Base-by-base conservation (phyloP, 148 eudicot species). In the Vaccinium darrowii region DNA sequence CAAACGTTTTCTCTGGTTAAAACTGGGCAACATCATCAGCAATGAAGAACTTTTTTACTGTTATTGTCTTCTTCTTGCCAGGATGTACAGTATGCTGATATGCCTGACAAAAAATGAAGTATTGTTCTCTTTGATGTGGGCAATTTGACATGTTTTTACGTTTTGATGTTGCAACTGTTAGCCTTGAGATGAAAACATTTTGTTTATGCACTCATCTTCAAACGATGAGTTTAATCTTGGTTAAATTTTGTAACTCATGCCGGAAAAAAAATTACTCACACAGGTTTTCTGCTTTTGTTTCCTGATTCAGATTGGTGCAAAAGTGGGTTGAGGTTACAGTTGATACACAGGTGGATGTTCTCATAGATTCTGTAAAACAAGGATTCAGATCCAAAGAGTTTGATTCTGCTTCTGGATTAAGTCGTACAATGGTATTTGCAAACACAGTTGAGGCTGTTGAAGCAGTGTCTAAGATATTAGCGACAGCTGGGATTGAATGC, bases 371-470 rank as follows among this genome's bases (percentile, higher is more conserved):
- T 71, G 90, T 96, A 25, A 93, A 87, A 65, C 88, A 89, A 75
- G 88, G 90, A 60, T 72, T 85, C 21, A 90, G 80, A 72, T 62
- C 83, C 56, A 79, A 69, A 77, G 62, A 54, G 9, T 23, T 49
- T 30, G 87, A 85, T 89, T 83, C 92, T 43, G 85, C 25, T 78
- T 27, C 82, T 84, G 86, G 83, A 54, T 27, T 91, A 84, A 82
- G 84, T 74, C 91, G 97, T 83, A 96, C 97, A 71, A 92, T 96
- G 97, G 94, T 96, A 75, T 96, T 96, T 93, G 98, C 95, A 69
- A 96, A 94, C 89, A 96, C 99, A 33, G 99, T 96, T 79, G 97
- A 96, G 69, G 98, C 98, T 74, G 99, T 93, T 58, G 98, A 94
- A 87, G 96, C 98, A 30, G 92, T 94, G 82, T 91, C 95, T 47